A percentile compares a stretch with the other conserved stretches of the same genome.
Conservation (phyloP, 2,329 filamentous ascomycete species). For the Calonectria honghensis region DNA sequence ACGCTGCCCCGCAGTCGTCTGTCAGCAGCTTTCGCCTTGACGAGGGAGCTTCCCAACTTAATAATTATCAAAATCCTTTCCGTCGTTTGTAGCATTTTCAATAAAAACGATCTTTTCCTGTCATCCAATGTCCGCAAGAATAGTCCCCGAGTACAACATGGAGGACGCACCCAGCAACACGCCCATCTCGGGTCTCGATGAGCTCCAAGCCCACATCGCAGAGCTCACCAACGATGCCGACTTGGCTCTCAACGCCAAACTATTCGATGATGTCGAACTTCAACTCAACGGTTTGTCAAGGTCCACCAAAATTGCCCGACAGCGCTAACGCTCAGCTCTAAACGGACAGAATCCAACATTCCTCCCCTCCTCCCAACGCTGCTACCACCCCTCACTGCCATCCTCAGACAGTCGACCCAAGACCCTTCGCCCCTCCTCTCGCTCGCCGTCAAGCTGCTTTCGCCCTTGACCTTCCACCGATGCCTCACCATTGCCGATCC, state of each 20-base stretch:
- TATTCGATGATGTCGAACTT: conserved; percentile 76
- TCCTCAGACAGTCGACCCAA: conserved; percentile 70
- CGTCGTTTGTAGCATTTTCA: background rate
- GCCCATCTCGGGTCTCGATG: conserved; percentile 71
- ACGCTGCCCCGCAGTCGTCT: conserved; percentile 37
- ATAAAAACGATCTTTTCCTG: background rate
- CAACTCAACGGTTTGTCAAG: conserved; percentile 70
- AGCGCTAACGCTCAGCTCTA: background rate
- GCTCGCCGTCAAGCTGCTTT: conserved; percentile 74
- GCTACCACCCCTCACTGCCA: conserved; percentile 71
- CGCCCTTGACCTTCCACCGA: conserved; percentile 71
- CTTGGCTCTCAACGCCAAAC: conserved; percentile 65
- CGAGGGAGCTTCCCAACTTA: background rate
- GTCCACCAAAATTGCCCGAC: background rate
- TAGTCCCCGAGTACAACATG: conserved; percentile 63
- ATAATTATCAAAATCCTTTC: background rate
- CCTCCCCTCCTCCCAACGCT: conserved; percentile 70
- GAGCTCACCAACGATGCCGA: conserved; percentile 67
- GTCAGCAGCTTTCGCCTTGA: background rate
- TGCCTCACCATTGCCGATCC: conserved; percentile 71
- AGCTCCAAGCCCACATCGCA: conserved; percentile 73
- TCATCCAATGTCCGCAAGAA: conserved; percentile 54
- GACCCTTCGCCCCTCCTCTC: conserved; percentile 72
- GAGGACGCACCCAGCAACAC: conserved; percentile 47
- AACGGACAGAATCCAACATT: conserved; percentile 68